Base-by-base conservation (phyloP, 106 monocot species). In the Cymbidium sinense region DNA sequence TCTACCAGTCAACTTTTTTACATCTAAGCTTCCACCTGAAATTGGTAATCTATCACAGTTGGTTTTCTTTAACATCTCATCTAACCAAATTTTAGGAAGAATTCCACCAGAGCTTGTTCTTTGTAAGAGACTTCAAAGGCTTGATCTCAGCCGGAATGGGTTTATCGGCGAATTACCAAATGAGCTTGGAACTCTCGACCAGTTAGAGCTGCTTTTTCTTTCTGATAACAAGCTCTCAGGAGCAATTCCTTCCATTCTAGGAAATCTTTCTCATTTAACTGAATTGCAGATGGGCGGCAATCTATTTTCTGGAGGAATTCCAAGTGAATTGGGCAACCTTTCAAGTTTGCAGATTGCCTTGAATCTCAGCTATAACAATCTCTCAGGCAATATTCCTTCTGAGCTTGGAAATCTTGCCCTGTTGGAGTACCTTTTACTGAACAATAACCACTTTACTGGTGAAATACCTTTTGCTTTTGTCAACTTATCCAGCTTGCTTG, bases 271-370 rank as follows among this genome's bases (percentile, higher is more conserved):
- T 75, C 96, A 78, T 81, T 61, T 98, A 81, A 98, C 88, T 18
- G 96, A 82, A 31, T 78, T 98, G 58, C 96, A 94, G 79, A 87
- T 98, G 83, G 94, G 96, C 33, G 96, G 94, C 15, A 98, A 98
- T 79, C 82, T 64, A 37, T 92, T 98, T 43, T 86, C 79, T 39
- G 94, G 96, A 76, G 69, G 11, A 73, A 94, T 98, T 77, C 94
- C 96, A 6, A 82, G 77, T 61, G 94, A 94, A 75, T 67, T 94
- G 31, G 96, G 96, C 30, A 76, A 50, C 43, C 85, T 98, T 37
- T 92, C 90, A 4, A 94, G 94, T 73, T 77, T 98, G 58, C 96
- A 98, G 54, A 98, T 98, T 51, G 89, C 92, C 8, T 58, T 98
- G 89, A 92, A 98, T 85, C 83, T 98, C 73, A 98, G 96, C 80